Percentiles rank a stretch among this genome's conserved stretches.
phyloP scores from a whole-genome alignment of 2,329 filamentous ascomycete genomes.

The Epichloe elymi region DNA sequence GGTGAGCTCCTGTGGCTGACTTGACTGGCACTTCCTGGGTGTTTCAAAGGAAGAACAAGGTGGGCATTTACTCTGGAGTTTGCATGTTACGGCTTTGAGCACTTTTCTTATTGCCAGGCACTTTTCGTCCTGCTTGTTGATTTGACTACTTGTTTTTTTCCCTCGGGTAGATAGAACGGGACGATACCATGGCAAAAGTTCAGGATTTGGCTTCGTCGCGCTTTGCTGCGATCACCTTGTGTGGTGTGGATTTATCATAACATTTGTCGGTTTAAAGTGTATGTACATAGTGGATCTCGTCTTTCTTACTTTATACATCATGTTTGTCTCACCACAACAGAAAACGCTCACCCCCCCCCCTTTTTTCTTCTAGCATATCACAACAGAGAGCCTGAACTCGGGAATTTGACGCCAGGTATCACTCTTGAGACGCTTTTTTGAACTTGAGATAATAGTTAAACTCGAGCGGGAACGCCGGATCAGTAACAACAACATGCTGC shows the following conservation, averaged over 20 bases:
- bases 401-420: background rate
- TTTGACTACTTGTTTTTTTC: background rate
- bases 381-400: too few species aligned
- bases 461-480: constrained; percentile 73
- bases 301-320: too few species aligned
- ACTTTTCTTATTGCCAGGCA: constrained; percentile 6
- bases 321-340: too few species aligned
- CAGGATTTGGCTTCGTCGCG: background rate
- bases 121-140: background rate
- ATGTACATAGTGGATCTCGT: background rate
- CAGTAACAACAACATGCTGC: constrained; percentile 83
- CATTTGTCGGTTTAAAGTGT: background rate
- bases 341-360: too few species aligned
- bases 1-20: constrained; percentile 19
- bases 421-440: constrained; percentile 13
- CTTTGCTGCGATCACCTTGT: background rate
- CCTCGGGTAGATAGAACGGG: constrained; percentile 17
- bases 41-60: background rate
- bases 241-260: background rate
- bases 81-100: constrained; percentile 3
- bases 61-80: constrained; percentile 1
- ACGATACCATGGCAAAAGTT: constrained; percentile 20
- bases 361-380: too few species aligned
- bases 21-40: background rate
- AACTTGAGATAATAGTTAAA: constrained; percentile 44